Conservation (phyloP, 176 grass and related monocot genomes). For the Oryza coarctata region DNA sequence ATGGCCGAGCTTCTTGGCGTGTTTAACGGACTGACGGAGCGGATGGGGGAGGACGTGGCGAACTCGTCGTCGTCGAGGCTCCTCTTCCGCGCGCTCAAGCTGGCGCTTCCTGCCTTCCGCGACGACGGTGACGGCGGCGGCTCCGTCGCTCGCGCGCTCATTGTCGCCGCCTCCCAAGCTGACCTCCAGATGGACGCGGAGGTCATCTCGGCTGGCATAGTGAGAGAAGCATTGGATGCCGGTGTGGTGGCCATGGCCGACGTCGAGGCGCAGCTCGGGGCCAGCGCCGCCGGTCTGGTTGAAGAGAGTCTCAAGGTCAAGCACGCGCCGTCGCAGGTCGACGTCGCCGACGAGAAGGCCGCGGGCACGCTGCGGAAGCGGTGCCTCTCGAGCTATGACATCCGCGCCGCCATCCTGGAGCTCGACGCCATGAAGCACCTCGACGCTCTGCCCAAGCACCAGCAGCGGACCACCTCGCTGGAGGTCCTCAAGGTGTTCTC, state of each 20-base stretch:
- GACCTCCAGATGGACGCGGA: constrained; percentile 99
- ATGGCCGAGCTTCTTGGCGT: constrained; percentile 81
- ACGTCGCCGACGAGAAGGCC: constrained; percentile 69
- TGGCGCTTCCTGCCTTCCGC: constrained; percentile 74
- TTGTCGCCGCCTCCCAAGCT: constrained; percentile 65
- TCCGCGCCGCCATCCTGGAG: constrained; percentile 79
- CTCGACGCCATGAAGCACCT: constrained; percentile 82
- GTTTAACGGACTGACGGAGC: constrained; percentile 74
- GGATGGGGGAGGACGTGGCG: constrained; percentile 69
- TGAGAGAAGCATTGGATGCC: constrained; percentile 70
- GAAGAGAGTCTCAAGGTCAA: constrained; percentile 73
- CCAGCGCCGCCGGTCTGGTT: constrained; percentile 54
- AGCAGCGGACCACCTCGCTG: constrained; percentile 63
- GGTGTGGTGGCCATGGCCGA: constrained; percentile 71
- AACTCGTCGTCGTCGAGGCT: constrained; percentile 76
- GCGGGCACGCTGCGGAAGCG: constrained; percentile 60
- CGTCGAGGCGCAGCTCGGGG: constrained; percentile 64
- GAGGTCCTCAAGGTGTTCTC: constrained; percentile 92
- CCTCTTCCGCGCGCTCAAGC: constrained; percentile 75
- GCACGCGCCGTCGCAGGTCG: constrained; percentile 63
- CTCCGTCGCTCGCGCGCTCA: constrained; percentile 46
- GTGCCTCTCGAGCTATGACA: constrained; percentile 81
- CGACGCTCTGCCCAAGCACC: constrained; percentile 66
- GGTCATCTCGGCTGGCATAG: constrained; percentile 87
- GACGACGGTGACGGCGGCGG: constrained; percentile 25